These are phyloP conservation scores for Ustilago xerochloae DNA, from an alignment of 1,284 basidiomycete genomes.

Conservation along the genomic window DNA sequence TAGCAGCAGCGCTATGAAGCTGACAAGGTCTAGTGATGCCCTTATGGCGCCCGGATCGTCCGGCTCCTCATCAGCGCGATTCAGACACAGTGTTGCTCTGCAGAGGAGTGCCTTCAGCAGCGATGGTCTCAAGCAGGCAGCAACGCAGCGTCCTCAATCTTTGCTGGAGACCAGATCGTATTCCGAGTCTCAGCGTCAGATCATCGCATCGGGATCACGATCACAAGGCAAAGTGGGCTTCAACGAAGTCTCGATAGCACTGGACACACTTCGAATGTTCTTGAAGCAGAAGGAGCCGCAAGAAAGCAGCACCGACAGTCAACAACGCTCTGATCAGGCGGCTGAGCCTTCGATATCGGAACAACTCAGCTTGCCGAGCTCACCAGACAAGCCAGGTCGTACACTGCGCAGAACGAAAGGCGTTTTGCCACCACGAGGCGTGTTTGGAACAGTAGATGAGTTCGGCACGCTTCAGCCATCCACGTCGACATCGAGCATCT, in stretches of 20 bases:
- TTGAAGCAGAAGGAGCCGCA: constrained; percentile 19
- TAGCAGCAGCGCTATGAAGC: constrained; percentile 20
- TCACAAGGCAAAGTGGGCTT: constrained; percentile 21
- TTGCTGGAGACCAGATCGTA: constrained; percentile 6
- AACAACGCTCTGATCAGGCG: background rate
- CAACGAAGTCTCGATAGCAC: constrained; percentile 22
- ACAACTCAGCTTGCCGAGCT: background rate
- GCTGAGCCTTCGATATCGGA: background rate
- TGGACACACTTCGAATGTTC: constrained; percentile 27
- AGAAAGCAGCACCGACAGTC: background rate
- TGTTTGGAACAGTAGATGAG: constrained; percentile 10
- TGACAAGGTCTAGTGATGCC: constrained; percentile 25
- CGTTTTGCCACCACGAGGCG: constrained; percentile 19
- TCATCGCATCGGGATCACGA: no score
- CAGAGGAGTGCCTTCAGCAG: constrained; percentile 3
- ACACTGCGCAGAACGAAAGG: constrained; percentile 20
- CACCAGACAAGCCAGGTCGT: constrained; percentile 10
- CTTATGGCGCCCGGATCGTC: background rate
- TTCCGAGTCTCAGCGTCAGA: background rate
- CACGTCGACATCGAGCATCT: background rate
- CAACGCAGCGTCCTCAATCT: constrained; percentile 11
- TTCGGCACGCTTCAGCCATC: constrained; percentile 11
- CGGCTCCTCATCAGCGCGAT: background rate
- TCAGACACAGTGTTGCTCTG: constrained; percentile 7
- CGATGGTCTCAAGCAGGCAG: background rate